Evolutionary conservation across 768 basidiomycete species (phyloP).

Genomic region (Harrya chromipes): DNA sequence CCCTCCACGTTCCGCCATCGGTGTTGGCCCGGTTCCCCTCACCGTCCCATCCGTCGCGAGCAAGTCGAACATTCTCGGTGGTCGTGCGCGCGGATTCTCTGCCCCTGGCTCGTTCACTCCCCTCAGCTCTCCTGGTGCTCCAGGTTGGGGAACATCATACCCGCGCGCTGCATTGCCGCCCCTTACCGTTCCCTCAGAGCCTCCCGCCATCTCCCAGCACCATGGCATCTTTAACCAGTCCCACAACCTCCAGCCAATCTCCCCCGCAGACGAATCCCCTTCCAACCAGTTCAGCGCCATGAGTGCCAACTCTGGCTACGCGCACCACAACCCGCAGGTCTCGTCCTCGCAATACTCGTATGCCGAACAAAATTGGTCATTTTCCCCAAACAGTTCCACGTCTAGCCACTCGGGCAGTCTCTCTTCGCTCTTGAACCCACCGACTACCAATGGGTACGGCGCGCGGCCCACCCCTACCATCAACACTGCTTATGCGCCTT

Average conservation of each 20-base stretch:
- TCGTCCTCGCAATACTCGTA: slow-evolving; percentile 62
- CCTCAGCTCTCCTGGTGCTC: slow-evolving; percentile 53
- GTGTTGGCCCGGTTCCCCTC: slow-evolving; percentile 65
- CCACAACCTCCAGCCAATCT: slow-evolving; percentile 59
- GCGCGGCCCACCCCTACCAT: slow-evolving; percentile 65
- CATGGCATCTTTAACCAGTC: slow-evolving; percentile 58
- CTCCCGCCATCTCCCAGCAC: slow-evolving; percentile 57
- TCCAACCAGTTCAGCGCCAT: slow-evolving; percentile 44
- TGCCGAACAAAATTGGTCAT: slow-evolving; percentile 57
- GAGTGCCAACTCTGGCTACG: slow-evolving; percentile 30
- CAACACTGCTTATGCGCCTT: slow-evolving; percentile 63
- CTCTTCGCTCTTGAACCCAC: slow-evolving; percentile 77
- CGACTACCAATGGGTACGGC: slow-evolving; percentile 36
- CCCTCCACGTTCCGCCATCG: slow-evolving; percentile 73
- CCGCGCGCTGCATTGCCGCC: slow-evolving; percentile 70
- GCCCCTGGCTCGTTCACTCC: slow-evolving; percentile 80
- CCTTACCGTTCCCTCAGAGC: slow-evolving; percentile 77
- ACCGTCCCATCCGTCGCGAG: slow-evolving; percentile 46
- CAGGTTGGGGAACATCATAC: slow-evolving; percentile 60
- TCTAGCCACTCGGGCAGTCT: slow-evolving; percentile 70
- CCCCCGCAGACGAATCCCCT: slow-evolving; percentile 68
- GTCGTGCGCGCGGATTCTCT: slow-evolving; percentile 76
- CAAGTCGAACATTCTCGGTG: slow-evolving; percentile 42
- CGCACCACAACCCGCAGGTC: slow-evolving; percentile 33
- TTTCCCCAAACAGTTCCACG: slow-evolving; percentile 47